phyloP scores from a whole-genome alignment of 139 green algal genomes.

The Auxenochlorella pyrenoidosa region DNA sequence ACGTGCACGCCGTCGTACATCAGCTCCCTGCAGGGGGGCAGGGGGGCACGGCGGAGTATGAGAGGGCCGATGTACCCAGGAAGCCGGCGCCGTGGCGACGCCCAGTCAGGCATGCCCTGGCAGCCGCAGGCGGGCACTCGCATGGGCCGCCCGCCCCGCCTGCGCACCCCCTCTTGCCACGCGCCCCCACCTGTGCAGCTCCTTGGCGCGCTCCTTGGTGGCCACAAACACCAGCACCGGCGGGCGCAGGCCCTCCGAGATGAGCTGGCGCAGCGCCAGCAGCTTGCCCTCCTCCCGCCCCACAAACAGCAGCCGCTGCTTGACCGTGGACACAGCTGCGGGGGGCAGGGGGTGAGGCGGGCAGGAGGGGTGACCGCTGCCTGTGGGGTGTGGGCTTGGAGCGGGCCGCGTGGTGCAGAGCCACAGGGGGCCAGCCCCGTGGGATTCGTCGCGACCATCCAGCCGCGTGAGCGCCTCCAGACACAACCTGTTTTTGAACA shows the following conservation, averaged over 20 bases:
- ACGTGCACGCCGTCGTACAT: conserved; percentile 85
- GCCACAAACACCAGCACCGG: conserved; percentile 94
- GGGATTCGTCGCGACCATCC: too few relatives aligned
- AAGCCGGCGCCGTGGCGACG: too few relatives aligned
- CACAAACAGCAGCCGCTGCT: conserved; percentile 93
- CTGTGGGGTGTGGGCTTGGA: too few relatives aligned
- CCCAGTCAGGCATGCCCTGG: background rate
- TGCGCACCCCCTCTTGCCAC: background rate
- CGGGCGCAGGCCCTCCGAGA: conserved; percentile 78
- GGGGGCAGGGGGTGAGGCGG: too few relatives aligned
- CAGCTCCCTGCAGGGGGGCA: conserved; percentile 73
- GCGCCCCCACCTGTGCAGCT: conserved; percentile 61
- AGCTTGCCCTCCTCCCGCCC: conserved; percentile 93
- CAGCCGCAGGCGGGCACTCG: background rate
- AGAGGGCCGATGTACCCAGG: too few relatives aligned
- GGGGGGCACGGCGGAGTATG: background rate
- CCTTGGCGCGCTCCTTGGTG: conserved; percentile 87
- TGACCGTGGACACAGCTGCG: conserved; percentile 65
- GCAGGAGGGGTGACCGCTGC: too few relatives aligned
- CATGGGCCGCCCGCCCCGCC: too few relatives aligned
- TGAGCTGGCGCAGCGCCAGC: conserved; percentile 89
- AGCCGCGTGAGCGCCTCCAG: background rate
- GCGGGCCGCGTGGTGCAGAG: too few relatives aligned
- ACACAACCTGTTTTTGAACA: background rate
- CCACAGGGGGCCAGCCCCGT: too few relatives aligned